These are phyloP conservation scores for Copromyces sp. DNA, from an alignment of 495 filamentous ascomycete genomes.

Conservation along the genomic window DNA sequence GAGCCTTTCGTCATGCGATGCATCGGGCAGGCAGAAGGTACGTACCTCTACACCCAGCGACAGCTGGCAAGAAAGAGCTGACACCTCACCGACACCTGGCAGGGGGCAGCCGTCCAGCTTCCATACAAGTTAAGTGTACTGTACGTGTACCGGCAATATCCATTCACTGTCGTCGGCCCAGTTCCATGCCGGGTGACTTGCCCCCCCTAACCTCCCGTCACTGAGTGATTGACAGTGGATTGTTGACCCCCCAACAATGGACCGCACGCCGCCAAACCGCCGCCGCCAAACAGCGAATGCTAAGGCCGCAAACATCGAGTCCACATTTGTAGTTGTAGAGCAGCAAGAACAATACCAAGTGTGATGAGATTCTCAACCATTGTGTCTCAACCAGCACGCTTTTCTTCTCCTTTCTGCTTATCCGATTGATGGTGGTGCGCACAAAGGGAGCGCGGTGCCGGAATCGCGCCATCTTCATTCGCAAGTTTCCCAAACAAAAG, in stretches of 20 bases:
- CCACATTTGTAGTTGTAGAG: not conserved
- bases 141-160: not conserved
- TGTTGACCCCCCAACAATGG: not conserved
- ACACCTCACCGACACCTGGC: not conserved
- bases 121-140: too few species aligned
- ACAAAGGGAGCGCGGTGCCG: slow-evolving; percentile 6
- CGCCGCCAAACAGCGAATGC: not conserved
- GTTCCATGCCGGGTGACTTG: not conserved
- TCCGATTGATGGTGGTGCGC: slow-evolving; percentile 1
- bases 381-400: not conserved
- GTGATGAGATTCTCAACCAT: not conserved
- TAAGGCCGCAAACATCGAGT: not conserved
- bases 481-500: not conserved
- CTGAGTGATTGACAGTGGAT: not conserved
- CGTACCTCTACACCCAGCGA: not conserved
- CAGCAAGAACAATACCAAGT: slow-evolving; percentile 1
- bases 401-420: not conserved
- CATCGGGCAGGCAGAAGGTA: not conserved
- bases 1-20: not conserved
- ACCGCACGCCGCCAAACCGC: not conserved
- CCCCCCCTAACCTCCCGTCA: not conserved
- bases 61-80: not conserved
- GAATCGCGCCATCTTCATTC: slow-evolving; percentile 6
- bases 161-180: not conserved
- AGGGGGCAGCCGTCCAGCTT: not conserved